Conservation (phyloP, 257 asterid genomes). For the Przewalskia tangutica region DNA sequence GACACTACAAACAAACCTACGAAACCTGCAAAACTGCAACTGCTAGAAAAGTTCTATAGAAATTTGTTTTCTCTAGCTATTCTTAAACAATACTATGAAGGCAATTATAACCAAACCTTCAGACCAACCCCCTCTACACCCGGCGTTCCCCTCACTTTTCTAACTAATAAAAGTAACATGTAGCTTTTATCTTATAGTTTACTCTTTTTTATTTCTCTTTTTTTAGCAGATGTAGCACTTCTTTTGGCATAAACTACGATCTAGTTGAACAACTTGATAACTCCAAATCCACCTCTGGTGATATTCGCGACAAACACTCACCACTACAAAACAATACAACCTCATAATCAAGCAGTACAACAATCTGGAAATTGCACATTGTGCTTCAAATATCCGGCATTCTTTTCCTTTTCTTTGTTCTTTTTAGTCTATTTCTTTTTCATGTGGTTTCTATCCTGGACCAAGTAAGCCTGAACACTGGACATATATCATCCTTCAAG, state of each 20-base stretch:
- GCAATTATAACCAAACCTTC: too few species aligned
- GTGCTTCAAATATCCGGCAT: neutral
- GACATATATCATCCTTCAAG: neutral
- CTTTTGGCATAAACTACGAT: neutral
- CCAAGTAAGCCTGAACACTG: too few species aligned
- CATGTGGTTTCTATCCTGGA: too few species aligned
- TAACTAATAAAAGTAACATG: neutral
- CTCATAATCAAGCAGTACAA: neutral
- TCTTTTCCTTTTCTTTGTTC: neutral
- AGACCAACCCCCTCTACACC: neutral
- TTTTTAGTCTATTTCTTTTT: neutral
- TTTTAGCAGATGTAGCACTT: neutral
- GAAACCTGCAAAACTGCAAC: neutral
- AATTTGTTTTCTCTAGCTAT: neutral
- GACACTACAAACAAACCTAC: too few species aligned
- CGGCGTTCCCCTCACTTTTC: neutral
- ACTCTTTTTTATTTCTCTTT: neutral
- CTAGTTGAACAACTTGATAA: neutral
- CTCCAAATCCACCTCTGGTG: neutral
- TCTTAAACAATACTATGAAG: too few species aligned
- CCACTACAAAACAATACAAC: neutral
- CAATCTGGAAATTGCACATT: neutral
- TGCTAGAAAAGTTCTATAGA: neutral
- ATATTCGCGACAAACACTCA: neutral
- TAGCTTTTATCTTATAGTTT: neutral